These are phyloP conservation scores for Helminthosporium solani DNA, from an alignment of 2,329 filamentous ascomycete genomes.

Conservation along the genomic window DNA sequence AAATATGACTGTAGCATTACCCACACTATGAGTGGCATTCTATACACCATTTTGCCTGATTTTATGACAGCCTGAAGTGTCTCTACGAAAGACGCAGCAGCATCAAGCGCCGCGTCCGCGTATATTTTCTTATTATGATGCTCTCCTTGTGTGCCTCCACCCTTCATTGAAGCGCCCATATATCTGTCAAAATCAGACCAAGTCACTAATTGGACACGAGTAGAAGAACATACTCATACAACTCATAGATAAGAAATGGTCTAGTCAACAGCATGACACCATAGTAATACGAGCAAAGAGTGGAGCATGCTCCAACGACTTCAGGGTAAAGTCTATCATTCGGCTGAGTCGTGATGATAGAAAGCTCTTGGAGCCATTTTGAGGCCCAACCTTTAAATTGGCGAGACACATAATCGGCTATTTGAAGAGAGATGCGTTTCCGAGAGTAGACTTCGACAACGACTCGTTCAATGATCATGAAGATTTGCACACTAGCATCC, in stretches of 20 bases:
- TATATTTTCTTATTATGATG: slow-evolving; percentile 30
- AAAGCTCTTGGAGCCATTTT: slow-evolving; percentile 34
- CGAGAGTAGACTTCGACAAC: slow-evolving; percentile 50
- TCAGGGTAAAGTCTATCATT: slow-evolving; percentile 12
- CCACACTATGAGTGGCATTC: slow-evolving; percentile 37
- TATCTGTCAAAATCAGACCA: slow-evolving; percentile 2
- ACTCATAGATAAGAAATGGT: slow-evolving; percentile 55
- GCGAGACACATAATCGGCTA: slow-evolving; percentile 45
- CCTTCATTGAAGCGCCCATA: slow-evolving; percentile 34
- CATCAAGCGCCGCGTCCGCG: slow-evolving; percentile 34
- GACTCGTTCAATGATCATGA: slow-evolving; percentile 51
- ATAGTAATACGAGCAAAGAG: slow-evolving; percentile 55
- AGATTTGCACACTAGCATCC: slow-evolving; percentile 47
- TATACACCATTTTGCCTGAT: slow-evolving; percentile 22
- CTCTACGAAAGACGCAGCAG: slow-evolving; percentile 29
- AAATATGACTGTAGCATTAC: not conserved
- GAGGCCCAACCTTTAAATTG: slow-evolving; percentile 46
- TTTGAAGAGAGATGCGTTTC: slow-evolving; percentile 43
- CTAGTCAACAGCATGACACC: slow-evolving; percentile 55
- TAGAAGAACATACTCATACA: slow-evolving; percentile 38
- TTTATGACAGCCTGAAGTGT: slow-evolving; percentile 23
- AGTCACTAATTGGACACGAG: not conserved
- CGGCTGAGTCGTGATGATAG: slow-evolving; percentile 31
- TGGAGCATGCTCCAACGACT: slow-evolving; percentile 51
- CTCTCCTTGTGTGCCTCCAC: slow-evolving; percentile 24